Conservation (phyloP, 768 basidiomycete genomes). For the Floccularia luteovirens region DNA sequence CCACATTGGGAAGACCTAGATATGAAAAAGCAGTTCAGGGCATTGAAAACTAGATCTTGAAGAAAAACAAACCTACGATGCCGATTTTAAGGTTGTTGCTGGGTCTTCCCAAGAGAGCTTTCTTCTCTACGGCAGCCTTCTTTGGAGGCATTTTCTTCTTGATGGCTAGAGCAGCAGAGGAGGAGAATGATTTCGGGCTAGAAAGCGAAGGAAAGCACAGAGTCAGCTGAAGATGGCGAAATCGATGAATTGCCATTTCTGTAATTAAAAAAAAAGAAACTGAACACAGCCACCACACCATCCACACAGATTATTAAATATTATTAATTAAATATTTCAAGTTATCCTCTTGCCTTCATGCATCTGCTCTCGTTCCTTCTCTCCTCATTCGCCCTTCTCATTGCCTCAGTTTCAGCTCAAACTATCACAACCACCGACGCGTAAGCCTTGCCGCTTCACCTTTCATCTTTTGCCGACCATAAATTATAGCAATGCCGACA, state of each 20-base stretch:
- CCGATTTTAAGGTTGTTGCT: slow-evolving; percentile 98
- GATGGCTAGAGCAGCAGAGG: slow-evolving; percentile 24
- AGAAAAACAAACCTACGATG: slow-evolving; percentile 79
- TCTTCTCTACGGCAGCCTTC: slow-evolving; percentile 80
- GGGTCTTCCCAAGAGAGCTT: slow-evolving; percentile 80
- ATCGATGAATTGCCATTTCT: slow-evolving; percentile 16
- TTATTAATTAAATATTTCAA: no score
- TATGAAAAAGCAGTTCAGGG: slow-evolving; percentile 7
- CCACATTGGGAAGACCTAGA: slow-evolving; percentile 89
- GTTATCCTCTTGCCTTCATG: no score
- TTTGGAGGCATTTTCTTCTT: slow-evolving; percentile 88
- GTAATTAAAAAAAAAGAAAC: slow-evolving; percentile 10
- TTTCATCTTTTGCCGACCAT: slow-evolving; percentile 1
- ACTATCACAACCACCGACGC: slow-evolving; percentile 35
- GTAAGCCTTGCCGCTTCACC: slow-evolving; percentile 24
- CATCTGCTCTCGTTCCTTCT: no score
- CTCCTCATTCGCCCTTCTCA: slow-evolving; percentile 6
- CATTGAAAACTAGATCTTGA: slow-evolving; percentile 11
- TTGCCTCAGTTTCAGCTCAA: slow-evolving; percentile 29
- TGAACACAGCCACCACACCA: slow-evolving; percentile 4
- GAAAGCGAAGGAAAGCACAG: slow-evolving; percentile 2
- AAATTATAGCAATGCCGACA: slow-evolving; percentile 24
- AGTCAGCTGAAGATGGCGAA: slow-evolving; percentile 12
- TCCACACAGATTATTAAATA: no score
- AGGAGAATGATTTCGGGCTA: slow-evolving; percentile 22